Percentiles rank a stretch among this genome's conserved stretches.
phyloP scores from a whole-genome alignment of 371 early-diverging fungal species.

The Fennellomyces sp. region DNA sequence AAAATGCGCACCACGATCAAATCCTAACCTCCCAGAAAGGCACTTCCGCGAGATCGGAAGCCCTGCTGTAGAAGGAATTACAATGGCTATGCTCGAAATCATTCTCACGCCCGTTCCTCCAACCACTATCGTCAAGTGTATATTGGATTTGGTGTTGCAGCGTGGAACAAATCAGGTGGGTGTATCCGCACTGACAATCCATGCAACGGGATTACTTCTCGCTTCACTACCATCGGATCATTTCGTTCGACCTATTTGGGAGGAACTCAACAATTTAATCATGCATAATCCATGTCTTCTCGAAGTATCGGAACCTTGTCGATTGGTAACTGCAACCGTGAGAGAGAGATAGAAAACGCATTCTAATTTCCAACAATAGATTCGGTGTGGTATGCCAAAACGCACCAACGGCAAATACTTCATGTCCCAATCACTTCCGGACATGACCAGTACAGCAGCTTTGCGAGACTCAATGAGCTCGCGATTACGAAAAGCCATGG shows the following conservation, averaged over 20 bases:
- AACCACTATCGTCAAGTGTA: constrained; percentile 35
- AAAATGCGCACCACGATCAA: constrained; percentile 56
- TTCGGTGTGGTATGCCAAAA: constrained; percentile 49
- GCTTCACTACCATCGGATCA: constrained; percentile 45
- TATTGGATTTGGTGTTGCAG: constrained; percentile 50
- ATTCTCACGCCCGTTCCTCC: constrained; percentile 57
- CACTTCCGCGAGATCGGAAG: constrained; percentile 82
- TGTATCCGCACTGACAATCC: constrained; percentile 45
- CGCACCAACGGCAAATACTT: constrained; percentile 39
- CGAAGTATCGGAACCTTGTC: constrained; percentile 54
- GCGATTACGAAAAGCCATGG: constrained; percentile 50
- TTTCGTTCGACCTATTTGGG: constrained; percentile 45
- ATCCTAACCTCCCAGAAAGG: constrained; percentile 67
- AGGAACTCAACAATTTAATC: constrained; percentile 47
- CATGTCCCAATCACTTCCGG: constrained; percentile 41
- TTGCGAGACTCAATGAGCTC: constrained; percentile 42
- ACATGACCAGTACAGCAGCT: constrained; percentile 35
- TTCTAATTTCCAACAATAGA: constrained; percentile 19
- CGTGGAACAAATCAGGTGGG: constrained; percentile 49
- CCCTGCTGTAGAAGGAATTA: constrained; percentile 69
- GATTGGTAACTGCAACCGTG: constrained; percentile 36
- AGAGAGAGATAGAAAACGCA: not conserved
- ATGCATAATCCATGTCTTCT: constrained; percentile 42
- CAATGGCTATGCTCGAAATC: constrained; percentile 70
- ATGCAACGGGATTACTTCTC: constrained; percentile 49